Base-by-base conservation (phyloP, 2,329 filamentous ascomycete genomes). In the Monosporascus cannonballus region DNA sequence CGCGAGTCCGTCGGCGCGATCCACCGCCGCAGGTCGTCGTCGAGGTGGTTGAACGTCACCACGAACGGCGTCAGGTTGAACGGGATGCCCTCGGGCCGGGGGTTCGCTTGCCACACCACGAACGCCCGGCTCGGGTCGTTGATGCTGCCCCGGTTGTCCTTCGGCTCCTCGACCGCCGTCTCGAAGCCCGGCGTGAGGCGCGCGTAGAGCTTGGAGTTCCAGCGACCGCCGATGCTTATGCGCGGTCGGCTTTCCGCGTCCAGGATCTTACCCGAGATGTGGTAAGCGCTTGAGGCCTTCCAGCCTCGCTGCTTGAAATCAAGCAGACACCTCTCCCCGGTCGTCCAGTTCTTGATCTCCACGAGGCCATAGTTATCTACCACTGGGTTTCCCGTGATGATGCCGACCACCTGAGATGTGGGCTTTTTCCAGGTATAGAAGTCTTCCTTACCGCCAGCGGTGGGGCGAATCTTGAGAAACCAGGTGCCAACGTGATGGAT, bases 341-440 rank as follows among this genome's bases (percentile, higher is more conserved):
- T 99, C 0, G 86, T 96, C 86, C 89, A 93, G 73, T 99, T 99
- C 76, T 91, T 96, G 70, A 99, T 86, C 68, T 96, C 91, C 90
- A 99, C 97, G 1, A 86, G 79, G 1, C 94, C 94, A 68, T 97
- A 97, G 70, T 99, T 96, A 73, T 99, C 94, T n/a, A 99, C 89
- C 0, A 89, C 89, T 0, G 94, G 94, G 62, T 90, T 96, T 47
- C 94, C 94, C 0, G 93, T 97, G 64, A 99, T 96, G 70, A 99
- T 99, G 54, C 94, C 94, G 54, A 97, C 86, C n/a, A 99, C 94
- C 2, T 92, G 95, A 1, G 91, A 94, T 1, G 92, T 97, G 18
- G 96, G 91, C 74, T 99, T 99, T 73, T 96, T 97, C 94, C 94
- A 99, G 0, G 93, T 96, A 71, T 96, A 99, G 2, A 96, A 76